Evolutionary conservation across 257 asterid genomes (phyloP), one percentile per base, ranked within the genome.

Genomic region (Solanum bukasovii): DNA sequence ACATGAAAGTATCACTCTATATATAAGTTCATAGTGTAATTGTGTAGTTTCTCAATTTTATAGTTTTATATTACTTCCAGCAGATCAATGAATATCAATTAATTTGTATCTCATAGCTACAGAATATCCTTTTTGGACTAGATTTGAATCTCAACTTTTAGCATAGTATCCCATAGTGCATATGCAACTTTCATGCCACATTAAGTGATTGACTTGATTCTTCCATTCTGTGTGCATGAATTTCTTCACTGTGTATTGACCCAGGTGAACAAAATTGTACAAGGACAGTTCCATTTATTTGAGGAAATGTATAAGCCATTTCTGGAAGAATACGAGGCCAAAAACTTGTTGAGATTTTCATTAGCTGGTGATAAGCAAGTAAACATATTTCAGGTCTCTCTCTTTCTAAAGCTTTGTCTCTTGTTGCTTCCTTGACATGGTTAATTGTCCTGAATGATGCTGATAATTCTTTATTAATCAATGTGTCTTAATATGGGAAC

Each of bases 261-360:
- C 78, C 92, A 95, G 96, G 97, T 96, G 90, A 91, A 90, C 75
- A 96, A 96, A 90, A 95, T 96, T 85, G 97, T 96, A 73, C 93
- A 91, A 87, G 98, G 98, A 83, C 98, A 96, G 84, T 94, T 91
- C 86, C 77, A 91, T 89, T 91, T 94, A 89, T 95, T 96, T 87
- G 94, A 88, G 29, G 84, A 84, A 81, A 92, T 92, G 96, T 96
- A 96, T 89, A 90, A 83, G 56, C 96, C 99, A 33, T 84, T 89
- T 90, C 61, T 95, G 27, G 93, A 95, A 91, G 98, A 95, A 87
- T 90, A 92, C 89, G 96, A 94, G 13, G 90, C 91, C 67, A 86
- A 87, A 38, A 95, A 94, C 88, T 59, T 96, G 90, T 89, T 95
- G 90, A 91, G 95, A 90, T 40, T 90, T 35, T 90, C 98, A 33